Base-by-base conservation (phyloP, 2,329 filamentous ascomycete species). In the Aaosphaeria arxii region DNA sequence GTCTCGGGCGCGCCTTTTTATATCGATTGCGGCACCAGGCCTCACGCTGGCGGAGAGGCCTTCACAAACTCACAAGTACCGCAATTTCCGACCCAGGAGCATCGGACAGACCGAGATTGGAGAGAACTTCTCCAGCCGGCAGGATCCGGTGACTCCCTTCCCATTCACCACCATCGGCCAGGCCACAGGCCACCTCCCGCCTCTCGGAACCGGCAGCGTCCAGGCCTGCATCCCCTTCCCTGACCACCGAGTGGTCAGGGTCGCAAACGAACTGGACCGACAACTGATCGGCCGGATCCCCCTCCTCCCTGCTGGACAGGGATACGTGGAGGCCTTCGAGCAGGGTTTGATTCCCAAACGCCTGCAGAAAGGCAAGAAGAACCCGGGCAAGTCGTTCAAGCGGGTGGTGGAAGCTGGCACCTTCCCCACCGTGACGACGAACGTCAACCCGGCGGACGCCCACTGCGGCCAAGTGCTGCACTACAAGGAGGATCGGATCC, bases 21-120 rank as follows among this genome's bases (percentile, higher is more conserved):
- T 94, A 1, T 74, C 79, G 2, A 86, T 91, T 51, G 81, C 87
- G 1, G 87, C 87, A 0, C 86, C 88, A 0, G 85, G 83, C 0
- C 69, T 81, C 3, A 66, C 63, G 1, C 78, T 87, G 0, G 81
- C 87, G 0, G 62, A 70, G 0, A 71, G 75, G 2, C 87, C 87
- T 0, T 53, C 66, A 0, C 74, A 80, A 0, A 88, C 87, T 0
- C 87, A 92, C 60, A 79, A 80, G 0, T 82, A 87, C 48, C 53
- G 67, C 0, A 56, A 57, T 0, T 63, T 67, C 0, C 51, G 30
- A 4, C 57, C 55, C 1, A 58, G 63, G 3, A 70, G 69, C 1
- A 67, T 91, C 0, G 88, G 88, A 0, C 72, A 66, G 32, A 44
- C 63, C 5, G 54, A 57, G 0, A 65, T 62, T 33, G 63, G 62